phyloP scores from a whole-genome alignment of 2,329 filamentous ascomycete species.

The Byssoonygena ceratinophila region DNA sequence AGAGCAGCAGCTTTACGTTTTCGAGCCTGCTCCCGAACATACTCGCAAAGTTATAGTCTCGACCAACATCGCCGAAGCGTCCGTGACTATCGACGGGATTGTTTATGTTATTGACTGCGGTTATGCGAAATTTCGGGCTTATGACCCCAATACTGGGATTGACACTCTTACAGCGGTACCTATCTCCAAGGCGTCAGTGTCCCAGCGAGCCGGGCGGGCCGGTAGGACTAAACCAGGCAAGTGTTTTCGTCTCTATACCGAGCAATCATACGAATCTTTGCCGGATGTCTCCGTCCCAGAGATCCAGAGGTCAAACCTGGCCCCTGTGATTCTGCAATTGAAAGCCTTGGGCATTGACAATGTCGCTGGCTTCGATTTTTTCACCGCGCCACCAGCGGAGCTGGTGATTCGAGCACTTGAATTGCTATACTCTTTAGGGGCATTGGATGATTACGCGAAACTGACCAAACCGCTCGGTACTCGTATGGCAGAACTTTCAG shows the following conservation, averaged over 20 bases:
- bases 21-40: slow-evolving; percentile 69
- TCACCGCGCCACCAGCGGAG: slow-evolving; percentile 74
- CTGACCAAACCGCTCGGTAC: slow-evolving; percentile 78
- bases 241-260: slow-evolving; percentile 86
- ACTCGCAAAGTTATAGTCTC: slow-evolving; percentile 85
- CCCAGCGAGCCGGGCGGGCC: slow-evolving; percentile 78
- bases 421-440: slow-evolving; percentile 74
- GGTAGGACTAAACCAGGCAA: slow-evolving; percentile 84
- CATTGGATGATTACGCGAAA: slow-evolving; percentile 79
- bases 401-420: slow-evolving; percentile 79
- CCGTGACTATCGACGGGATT: slow-evolving; percentile 85
- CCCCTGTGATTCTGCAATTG: slow-evolving; percentile 76
- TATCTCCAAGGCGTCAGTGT: slow-evolving; percentile 84
- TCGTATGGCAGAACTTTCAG: slow-evolving; percentile 83
- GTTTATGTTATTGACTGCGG: slow-evolving; percentile 84
- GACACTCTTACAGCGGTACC: slow-evolving; percentile 74
- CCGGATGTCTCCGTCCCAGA: slow-evolving; percentile 70
- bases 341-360: slow-evolving; percentile 95
- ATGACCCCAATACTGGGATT: slow-evolving; percentile 73
- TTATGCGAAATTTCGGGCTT: slow-evolving; percentile 81
- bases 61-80: slow-evolving; percentile 94
- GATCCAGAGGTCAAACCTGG: slow-evolving; percentile 83
- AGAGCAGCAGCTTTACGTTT: slow-evolving; percentile 91
- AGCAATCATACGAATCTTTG: slow-evolving; percentile 56
- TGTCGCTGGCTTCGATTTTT: slow-evolving; percentile 77